Evolutionary conservation across 176 grass and related monocot genomes (phyloP).

Genomic region (Lolium perenne): DNA sequence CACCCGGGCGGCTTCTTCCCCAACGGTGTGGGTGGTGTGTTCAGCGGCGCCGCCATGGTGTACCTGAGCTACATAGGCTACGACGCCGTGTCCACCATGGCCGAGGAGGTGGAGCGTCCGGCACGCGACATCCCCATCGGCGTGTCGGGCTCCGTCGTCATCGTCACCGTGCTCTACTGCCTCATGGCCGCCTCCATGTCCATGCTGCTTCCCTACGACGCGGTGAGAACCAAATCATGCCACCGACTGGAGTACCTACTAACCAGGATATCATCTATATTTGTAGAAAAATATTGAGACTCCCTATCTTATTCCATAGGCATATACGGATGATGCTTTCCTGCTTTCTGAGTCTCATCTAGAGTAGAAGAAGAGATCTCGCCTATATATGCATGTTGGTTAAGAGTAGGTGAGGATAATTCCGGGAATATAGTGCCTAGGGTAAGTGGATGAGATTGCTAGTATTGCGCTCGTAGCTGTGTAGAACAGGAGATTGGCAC

Average conservation of each 20-base stretch:
- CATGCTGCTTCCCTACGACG: constrained; percentile 97
- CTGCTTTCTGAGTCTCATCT: neutral
- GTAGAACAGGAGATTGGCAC: neutral
- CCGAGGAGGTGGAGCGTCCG: constrained; percentile 86
- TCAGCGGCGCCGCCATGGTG: constrained; percentile 91
- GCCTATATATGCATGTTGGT: neutral
- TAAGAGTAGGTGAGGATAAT: neutral
- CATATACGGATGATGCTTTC: neutral
- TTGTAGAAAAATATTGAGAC: neutral
- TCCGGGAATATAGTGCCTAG: constrained; percentile 37
- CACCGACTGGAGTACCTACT: neutral
- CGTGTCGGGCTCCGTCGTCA: constrained; percentile 79
- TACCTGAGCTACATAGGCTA: constrained; percentile 99
- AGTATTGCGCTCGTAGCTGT: neutral
- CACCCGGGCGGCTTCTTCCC: constrained; percentile 78
- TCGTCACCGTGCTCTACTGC: constrained; percentile 91
- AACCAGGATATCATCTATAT: neutral
- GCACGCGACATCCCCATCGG: constrained; percentile 86
- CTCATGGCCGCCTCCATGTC: constrained; percentile 96
- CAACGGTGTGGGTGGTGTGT: constrained; percentile 69
- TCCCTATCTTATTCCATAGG: neutral
- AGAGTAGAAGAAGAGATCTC: constrained; percentile 1
- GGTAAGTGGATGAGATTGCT: constrained; percentile 30
- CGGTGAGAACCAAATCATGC: constrained; percentile 39
- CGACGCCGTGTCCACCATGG: constrained; percentile 99